Conservation (phyloP, 202 grass and related monocot species). For the Schoenoplectus tabernaemontani region DNA sequence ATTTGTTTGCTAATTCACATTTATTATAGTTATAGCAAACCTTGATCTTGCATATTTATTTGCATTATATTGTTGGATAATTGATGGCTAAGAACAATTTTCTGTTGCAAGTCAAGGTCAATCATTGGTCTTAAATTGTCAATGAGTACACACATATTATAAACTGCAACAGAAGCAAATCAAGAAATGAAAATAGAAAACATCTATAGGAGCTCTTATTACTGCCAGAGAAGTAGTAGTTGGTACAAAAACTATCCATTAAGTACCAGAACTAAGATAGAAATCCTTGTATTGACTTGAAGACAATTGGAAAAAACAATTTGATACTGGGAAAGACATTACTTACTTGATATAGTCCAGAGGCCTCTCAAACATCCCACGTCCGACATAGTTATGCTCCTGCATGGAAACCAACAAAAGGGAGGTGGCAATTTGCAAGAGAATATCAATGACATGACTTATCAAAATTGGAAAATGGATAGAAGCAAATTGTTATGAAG, state of each 20-base stretch:
- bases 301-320: background rate
- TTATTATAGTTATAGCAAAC: background rate
- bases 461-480: background rate
- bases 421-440: background rate
- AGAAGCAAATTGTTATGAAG: background rate
- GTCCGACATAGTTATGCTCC: constrained; percentile 89
- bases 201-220: background rate
- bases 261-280: background rate
- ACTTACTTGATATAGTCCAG: constrained; percentile 80
- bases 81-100: background rate
- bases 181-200: no score
- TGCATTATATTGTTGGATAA: background rate
- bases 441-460: constrained; percentile 10
- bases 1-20: background rate
- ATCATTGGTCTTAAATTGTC: background rate
- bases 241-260: background rate
- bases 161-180: no score
- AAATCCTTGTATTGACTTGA: background rate
- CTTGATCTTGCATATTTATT: background rate
- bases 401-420: constrained; percentile 30
- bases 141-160: no score
- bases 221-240: background rate
- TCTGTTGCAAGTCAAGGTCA: background rate
- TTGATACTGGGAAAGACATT: constrained; percentile 5
- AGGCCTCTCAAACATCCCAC: constrained; percentile 63